Evolutionary conservation across 257 asterid genomes (phyloP).

Genomic region (Solanum dulcamara): DNA sequence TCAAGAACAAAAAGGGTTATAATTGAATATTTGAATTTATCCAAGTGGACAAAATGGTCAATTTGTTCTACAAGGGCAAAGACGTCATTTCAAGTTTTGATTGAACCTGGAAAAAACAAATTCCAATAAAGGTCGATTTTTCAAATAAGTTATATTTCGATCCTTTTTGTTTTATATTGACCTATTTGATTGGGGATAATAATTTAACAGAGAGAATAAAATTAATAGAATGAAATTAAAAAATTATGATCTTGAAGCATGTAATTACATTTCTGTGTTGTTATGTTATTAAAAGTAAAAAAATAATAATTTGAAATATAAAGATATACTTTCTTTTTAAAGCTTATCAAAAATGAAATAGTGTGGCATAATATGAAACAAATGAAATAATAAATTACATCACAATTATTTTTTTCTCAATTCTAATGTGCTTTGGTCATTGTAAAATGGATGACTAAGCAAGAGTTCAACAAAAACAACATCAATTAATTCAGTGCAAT

Average conservation of each 20-base stretch:
- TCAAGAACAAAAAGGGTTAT: neutral
- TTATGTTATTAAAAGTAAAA: neutral
- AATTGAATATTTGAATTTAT: neutral
- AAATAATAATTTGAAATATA: too few relatives aligned
- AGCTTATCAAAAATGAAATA: neutral
- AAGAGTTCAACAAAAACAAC: neutral
- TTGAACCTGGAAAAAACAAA: neutral
- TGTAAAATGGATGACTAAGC: neutral
- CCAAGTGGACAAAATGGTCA: neutral
- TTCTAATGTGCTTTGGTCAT: too few relatives aligned
- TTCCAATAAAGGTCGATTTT: neutral
- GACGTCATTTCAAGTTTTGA: too few relatives aligned
- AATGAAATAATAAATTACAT: neutral
- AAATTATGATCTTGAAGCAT: neutral
- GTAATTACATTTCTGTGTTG: neutral
- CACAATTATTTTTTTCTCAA: too few relatives aligned
- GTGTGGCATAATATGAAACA: too few relatives aligned
- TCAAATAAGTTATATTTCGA: neutral
- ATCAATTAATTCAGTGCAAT: neutral
- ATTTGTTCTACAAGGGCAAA: neutral
- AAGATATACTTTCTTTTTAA: neutral
- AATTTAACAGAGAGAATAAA: neutral
- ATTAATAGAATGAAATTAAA: neutral
- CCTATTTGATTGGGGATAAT: neutral
- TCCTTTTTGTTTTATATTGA: neutral